Percentiles rank a stretch among this genome's conserved stretches.
Evolutionary conservation across 768 basidiomycete species (phyloP).

Genomic region (Boletus edulis): DNA sequence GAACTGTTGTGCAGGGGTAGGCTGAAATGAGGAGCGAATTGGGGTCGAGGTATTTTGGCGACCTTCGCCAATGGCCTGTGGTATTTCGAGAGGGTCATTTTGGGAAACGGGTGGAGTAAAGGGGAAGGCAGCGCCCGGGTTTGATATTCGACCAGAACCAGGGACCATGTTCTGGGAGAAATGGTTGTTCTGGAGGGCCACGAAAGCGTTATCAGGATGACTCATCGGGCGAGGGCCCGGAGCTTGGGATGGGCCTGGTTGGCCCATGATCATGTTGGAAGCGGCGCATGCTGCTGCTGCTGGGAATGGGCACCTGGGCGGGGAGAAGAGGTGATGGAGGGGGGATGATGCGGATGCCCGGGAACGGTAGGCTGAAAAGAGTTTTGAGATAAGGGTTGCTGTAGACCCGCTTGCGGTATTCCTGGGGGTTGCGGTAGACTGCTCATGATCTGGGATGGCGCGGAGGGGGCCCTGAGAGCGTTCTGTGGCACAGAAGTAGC

Average conservation of each 20-base stretch:
- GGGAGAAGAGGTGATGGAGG: slow-evolving; percentile 31
- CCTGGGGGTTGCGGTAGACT: slow-evolving; percentile 36
- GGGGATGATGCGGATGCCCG: slow-evolving; percentile 29
- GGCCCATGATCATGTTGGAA: slow-evolving; percentile 30
- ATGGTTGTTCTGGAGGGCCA: slow-evolving; percentile 39
- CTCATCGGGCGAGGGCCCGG: slow-evolving; percentile 38
- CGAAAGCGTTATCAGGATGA: slow-evolving; percentile 46
- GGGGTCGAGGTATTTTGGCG: slow-evolving; percentile 38
- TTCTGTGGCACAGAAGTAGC: slow-evolving; percentile 41
- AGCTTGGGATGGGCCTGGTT: slow-evolving; percentile 30
- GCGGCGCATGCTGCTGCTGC: slow-evolving; percentile 25
- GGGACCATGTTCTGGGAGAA: slow-evolving; percentile 33
- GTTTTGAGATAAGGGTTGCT: slow-evolving; percentile 30
- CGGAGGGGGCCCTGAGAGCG: slow-evolving; percentile 41
- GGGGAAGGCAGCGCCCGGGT: slow-evolving; percentile 35
- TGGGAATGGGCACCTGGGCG: slow-evolving; percentile 29
- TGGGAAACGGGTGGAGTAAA: slow-evolving; percentile 52
- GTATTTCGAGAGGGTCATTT: slow-evolving; percentile 44
- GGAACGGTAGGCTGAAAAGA: slow-evolving; percentile 26
- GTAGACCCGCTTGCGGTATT: slow-evolving; percentile 29
- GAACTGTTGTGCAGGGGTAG: slow-evolving; percentile 64
- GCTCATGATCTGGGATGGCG: slow-evolving; percentile 49
- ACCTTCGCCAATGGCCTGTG: slow-evolving; percentile 40
- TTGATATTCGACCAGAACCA: slow-evolving; percentile 35
- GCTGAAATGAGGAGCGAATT: slow-evolving; percentile 42